These are phyloP conservation scores for Anisodus acutangulus DNA, from an alignment of 257 asterid genomes.

Conservation along the genomic window DNA sequence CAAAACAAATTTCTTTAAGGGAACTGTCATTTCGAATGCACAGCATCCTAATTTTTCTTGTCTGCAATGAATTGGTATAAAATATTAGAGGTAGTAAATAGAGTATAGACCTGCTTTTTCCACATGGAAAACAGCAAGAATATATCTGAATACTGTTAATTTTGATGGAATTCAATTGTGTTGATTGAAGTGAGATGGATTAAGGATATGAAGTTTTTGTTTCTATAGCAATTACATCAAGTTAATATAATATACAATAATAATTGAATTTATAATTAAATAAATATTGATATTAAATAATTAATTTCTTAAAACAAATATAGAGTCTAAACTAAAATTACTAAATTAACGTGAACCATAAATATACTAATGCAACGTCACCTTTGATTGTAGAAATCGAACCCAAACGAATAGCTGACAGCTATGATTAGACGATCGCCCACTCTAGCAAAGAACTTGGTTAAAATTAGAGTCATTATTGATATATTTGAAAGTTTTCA, in stretches of 20 bases:
- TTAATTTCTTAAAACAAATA: no score
- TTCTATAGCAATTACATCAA: no score
- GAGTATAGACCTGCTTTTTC: constrained; percentile 13
- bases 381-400: background rate
- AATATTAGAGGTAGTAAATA: background rate
- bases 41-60: background rate
- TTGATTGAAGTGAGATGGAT: no score
- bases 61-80: background rate
- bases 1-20: background rate
- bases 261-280: no score
- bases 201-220: no score
- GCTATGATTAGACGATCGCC: background rate
- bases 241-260: no score
- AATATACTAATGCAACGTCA: no score
- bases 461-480: background rate
- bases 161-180: no score
- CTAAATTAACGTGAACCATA: no score
- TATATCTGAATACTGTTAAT: background rate
- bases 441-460: background rate
- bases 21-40: background rate
- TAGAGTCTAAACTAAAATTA: no score
- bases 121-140: constrained; percentile 19
- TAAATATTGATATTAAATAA: no score
- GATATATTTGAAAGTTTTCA: background rate
- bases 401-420: background rate